Base-by-base conservation (phyloP, 2,329 filamentous ascomycete genomes). In the Fusarium staphyleae region DNA sequence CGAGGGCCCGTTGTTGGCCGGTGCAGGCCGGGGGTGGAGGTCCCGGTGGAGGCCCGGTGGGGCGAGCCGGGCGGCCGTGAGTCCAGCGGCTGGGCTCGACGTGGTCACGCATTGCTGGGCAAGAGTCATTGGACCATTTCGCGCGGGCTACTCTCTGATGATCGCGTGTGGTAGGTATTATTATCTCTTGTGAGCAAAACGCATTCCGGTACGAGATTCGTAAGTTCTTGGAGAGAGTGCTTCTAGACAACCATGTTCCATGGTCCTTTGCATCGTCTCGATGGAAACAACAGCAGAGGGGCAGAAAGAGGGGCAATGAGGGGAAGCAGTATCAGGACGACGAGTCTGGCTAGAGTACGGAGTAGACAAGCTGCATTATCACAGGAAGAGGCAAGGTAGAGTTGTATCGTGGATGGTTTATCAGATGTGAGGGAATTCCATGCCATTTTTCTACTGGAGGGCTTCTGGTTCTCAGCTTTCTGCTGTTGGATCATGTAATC, bases 61-160 rank as follows among this genome's bases (percentile, higher is more conserved):
- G 57, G 55, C 63, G 54, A 57, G 54, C 57, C 62, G 48, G 58
- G 48, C 48, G 48, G 44, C 54, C 55, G 49, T 53, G 47, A 61
- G 48, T 47, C 62, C 64, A 67, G 64, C 64, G 44, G 53, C 48
- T 60, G 54, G 40, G 43, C 52, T 65, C 46, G 55, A 67, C 65
- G 65, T 67, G 65, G 65, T 62, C 65, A 67, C 55, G 58, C 65
- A 59, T 67, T 40, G 51, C 60, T 58, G 58, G 47, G 37, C 24
- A 18, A 48, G 48, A 55, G 59, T 57, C 59, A 63, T 62, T 60
- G 51, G 55, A 37, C 39, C 55, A 62, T 50, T 49, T 52, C 46
- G 29, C 59, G 56, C 52, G 58, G 52, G 58, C 46, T 56, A 49
- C 56, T 62, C 49, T 62, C 45, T 54, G 58, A 62, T 59, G 58